Evolutionary conservation across 108 stramenopile species (phyloP).

Genomic region (Cyclotella atomus): DNA sequence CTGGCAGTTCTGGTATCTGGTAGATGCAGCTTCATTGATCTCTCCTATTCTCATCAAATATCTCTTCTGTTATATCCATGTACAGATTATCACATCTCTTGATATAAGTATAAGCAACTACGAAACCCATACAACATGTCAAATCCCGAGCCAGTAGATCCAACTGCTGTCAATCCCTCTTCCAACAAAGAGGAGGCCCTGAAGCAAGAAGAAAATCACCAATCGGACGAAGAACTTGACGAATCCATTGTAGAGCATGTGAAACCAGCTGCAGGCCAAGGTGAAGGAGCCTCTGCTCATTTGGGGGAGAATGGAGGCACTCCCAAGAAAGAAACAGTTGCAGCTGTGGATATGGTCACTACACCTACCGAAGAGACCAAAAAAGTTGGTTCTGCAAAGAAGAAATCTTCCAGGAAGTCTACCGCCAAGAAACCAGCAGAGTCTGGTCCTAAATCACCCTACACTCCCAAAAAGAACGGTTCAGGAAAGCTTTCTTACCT

Average conservation of each 20-base stretch:
- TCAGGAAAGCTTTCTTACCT: constrained; percentile 58
- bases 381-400: constrained; percentile 4
- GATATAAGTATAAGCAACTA: too few relatives aligned
- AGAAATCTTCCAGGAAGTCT: constrained; percentile 4
- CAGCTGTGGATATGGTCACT: background rate
- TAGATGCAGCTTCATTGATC: too few relatives aligned
- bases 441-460: background rate
- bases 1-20: too few relatives aligned
- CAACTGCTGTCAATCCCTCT: background rate
- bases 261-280: background rate
- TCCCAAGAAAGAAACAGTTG: background rate
- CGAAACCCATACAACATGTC: background rate
- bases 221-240: background rate
- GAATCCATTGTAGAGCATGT: background rate
- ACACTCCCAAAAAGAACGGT: constrained; percentile 8
- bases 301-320: constrained; percentile 14
- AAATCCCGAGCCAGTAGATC: background rate
- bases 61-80: too few relatives aligned
- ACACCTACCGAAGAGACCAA: constrained; percentile 3
- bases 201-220: background rate
- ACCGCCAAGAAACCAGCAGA: constrained; percentile 22
- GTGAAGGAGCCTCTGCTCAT: background rate
- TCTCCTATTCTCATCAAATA: too few relatives aligned
- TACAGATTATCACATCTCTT: too few relatives aligned
- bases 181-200: constrained; percentile 3